Base-by-base conservation (phyloP, 2,329 filamentous ascomycete genomes). In the Venturiaceae sp. region DNA sequence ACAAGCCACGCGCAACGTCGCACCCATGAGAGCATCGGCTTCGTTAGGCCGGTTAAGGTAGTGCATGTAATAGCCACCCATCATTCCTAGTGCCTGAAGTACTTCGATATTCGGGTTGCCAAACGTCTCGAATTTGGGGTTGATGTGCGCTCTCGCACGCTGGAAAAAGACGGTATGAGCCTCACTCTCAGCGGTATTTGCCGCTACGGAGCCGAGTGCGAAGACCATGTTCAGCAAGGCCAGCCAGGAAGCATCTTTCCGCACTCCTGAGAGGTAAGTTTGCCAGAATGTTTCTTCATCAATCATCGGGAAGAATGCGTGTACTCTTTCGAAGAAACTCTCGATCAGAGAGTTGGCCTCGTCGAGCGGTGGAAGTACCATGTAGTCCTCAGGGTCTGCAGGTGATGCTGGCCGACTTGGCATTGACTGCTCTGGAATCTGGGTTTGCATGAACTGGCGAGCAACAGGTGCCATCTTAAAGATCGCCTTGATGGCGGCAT, bases 1-100 rank as follows among this genome's bases (percentile, higher is more conserved):
- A 61, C 83, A 87, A n/a, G 87, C 86, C 81, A 90, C 87, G 58
- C 87, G 79, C 58, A 89, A 77, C 3, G 85, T 83, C 2, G 85
- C 86, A 19, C 87, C 87, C 66, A 87, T 81, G 9, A 90, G 77
- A 26, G 85, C 83, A 67, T 88, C 88, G 16, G 86, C 87, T 75
- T 90, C 86, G 66, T 90, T 90, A 1, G 87, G 87, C 21, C 86
- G 80, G 71, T 89, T 89, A 64, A 87, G 83, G 66, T 90, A 90
- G 69, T 90, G 87, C 58, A 90, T 80, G 67, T 91, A 91, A 72
- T 84, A 88, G 30, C 87, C 87, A 41, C 86, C 86, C 64, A 90
- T 83, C 28, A 91, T 77, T 2, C 83, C 83, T 16, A 90, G 71
- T 1, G 87, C 84, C 67, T 91, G 87, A 2, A 90, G 78, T 0